These are phyloP conservation scores for Oxyria digyna DNA, from an alignment of 148 eudicot genomes.

Conservation along the genomic window DNA sequence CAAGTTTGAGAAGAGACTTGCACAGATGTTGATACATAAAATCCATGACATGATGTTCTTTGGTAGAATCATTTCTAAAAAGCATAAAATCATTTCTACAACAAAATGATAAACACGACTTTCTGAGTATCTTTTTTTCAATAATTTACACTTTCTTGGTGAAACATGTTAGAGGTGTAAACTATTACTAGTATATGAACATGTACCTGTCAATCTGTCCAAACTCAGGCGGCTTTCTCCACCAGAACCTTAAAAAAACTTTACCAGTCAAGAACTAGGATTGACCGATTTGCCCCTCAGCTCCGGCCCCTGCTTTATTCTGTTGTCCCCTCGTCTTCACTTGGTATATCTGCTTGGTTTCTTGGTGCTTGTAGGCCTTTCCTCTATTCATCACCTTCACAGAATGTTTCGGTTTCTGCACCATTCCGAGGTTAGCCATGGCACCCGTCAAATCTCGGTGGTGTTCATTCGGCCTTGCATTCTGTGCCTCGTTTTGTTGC, in stretches of 20 bases:
- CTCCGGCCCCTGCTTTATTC: conserved; percentile 16
- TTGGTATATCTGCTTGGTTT: conserved; percentile 41
- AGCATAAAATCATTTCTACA: not conserved
- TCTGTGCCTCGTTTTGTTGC: too few species aligned
- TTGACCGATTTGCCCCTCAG: not conserved
- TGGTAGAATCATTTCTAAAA: too few species aligned
- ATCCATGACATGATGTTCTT: too few species aligned
- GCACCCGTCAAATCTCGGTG: conserved; percentile 27
- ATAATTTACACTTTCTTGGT: not conserved
- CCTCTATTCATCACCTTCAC: conserved; percentile 39
- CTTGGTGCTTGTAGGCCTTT: conserved; percentile 21
- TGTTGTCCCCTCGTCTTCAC: conserved; percentile 28
- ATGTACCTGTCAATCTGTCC: not conserved
- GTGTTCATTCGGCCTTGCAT: too few species aligned
- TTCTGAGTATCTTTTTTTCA: too few species aligned
- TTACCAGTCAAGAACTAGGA: not conserved
- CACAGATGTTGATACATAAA: too few species aligned
- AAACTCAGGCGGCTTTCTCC: not conserved
- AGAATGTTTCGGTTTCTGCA: too few species aligned
- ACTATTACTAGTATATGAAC: not conserved
- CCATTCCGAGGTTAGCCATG: conserved; percentile 46
- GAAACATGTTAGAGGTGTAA: not conserved
- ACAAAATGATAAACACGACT: not conserved
- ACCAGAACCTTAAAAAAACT: too few species aligned
- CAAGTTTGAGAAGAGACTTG: too few species aligned